Conservation (phyloP, 2,329 filamentous ascomycete genomes). For the Fusarium proliferatum region DNA sequence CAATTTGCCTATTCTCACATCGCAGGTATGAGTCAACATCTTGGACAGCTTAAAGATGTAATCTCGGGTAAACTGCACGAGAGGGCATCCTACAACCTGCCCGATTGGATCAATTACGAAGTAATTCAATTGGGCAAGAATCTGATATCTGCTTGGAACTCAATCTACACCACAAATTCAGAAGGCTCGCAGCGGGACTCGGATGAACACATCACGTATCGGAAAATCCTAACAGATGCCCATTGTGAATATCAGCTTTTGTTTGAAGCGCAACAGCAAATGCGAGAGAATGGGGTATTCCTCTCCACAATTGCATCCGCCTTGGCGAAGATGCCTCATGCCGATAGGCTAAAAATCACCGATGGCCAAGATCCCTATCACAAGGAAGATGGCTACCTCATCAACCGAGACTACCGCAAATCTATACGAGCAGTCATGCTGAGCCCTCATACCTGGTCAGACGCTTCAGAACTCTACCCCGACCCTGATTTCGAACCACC, state of each 20-base stretch:
- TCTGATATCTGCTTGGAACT: neutral
- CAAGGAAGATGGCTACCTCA: neutral
- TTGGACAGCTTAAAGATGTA: neutral
- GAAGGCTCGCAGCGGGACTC: neutral
- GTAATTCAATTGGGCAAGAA: rapidly evolving
- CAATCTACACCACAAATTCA: neutral
- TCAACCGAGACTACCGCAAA: neutral
- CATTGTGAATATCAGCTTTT: neutral
- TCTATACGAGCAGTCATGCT: neutral
- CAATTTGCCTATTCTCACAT: neutral
- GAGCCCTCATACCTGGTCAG: neutral
- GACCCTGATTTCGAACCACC: neutral
- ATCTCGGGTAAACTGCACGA: neutral
- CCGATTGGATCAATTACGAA: neutral
- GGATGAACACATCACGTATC: neutral
- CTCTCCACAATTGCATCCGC: neutral
- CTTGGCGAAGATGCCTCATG: neutral
- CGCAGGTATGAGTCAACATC: neutral
- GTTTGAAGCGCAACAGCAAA: neutral
- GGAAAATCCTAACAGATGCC: neutral
- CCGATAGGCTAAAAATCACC: neutral
- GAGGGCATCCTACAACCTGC: neutral
- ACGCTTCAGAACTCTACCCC: neutral
- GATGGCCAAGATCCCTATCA: neutral
- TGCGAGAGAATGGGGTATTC: neutral